Evolutionary conservation across 169 alveolate genomes (phyloP).

Genomic region (Plasmodium billcollinsi): DNA sequence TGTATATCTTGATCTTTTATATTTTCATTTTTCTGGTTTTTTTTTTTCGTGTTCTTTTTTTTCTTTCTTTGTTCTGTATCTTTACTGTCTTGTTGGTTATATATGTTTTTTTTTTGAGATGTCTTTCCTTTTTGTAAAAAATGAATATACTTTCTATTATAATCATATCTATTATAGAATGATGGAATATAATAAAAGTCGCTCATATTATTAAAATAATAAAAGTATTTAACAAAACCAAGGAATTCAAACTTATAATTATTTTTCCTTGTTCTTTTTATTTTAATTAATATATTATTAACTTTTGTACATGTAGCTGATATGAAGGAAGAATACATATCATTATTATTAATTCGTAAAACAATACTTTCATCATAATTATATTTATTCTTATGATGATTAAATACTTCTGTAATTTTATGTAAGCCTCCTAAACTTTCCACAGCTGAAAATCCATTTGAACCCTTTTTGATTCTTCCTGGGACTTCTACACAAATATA

Average conservation of each 20-base stretch:
- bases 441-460: constrained; percentile 71
- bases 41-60: background rate
- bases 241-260: constrained; percentile 50
- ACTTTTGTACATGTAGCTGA: constrained; percentile 61
- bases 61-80: background rate
- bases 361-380: constrained; percentile 38
- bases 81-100: background rate
- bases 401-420: constrained; percentile 59
- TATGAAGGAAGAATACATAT: constrained; percentile 68
- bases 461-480: constrained; percentile 56
- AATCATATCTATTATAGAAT: constrained; percentile 53
- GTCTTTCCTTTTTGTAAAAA: constrained; percentile 39
- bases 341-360: constrained; percentile 60
- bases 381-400: constrained; percentile 15
- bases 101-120: background rate
- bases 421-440: constrained; percentile 74
- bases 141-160: constrained; percentile 52
- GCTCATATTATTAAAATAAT: constrained; percentile 66
- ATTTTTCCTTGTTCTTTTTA: constrained; percentile 60
- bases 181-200: constrained; percentile 75
- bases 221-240: constrained; percentile 64
- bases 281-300: constrained; percentile 57
- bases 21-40: background rate
- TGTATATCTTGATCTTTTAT: background rate
- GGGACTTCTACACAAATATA: constrained; percentile 73